Conservation (phyloP, 768 basidiomycete genomes). For the Clavulina sp. region DNA sequence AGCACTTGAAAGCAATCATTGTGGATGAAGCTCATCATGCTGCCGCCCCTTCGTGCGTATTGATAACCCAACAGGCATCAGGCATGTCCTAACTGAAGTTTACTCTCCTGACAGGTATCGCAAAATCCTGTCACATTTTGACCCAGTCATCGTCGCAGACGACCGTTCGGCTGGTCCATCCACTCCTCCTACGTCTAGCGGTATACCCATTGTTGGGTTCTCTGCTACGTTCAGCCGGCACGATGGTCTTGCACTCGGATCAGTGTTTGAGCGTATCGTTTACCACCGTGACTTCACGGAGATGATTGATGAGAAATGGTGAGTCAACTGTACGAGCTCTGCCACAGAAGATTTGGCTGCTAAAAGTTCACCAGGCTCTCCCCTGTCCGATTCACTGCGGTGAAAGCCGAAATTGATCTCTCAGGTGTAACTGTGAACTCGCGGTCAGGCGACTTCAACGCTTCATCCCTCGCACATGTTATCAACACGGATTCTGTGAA, state of each 20-base stretch:
- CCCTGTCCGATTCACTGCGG: conserved; percentile 68
- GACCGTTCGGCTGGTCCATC: conserved; percentile 25
- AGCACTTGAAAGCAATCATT: conserved; percentile 51
- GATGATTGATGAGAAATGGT: conserved; percentile 89
- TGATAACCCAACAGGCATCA: background rate
- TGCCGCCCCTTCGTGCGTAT: conserved; percentile 66
- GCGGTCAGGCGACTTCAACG: conserved; percentile 63
- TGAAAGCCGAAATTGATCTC: conserved; percentile 57
- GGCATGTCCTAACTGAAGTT: background rate
- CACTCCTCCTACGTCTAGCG: conserved; percentile 6
- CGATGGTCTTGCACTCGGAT: conserved; percentile 75
- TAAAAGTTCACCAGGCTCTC: conserved; percentile 45
- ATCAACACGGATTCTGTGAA: conserved; percentile 71
- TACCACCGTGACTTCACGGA: conserved; percentile 82
- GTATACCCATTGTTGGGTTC: conserved; percentile 77
- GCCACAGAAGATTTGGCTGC: background rate
- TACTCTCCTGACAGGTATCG: conserved; percentile 38
- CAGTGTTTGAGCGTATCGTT: conserved; percentile 79
- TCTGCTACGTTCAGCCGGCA: conserved; percentile 90
- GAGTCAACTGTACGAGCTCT: conserved; percentile 9
- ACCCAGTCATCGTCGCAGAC: conserved; percentile 21
- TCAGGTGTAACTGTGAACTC: conserved; percentile 46
- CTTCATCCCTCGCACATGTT: conserved; percentile 57
- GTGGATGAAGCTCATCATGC: conserved; percentile 95
- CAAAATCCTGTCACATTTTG: conserved; percentile 67